Base-by-base conservation (phyloP, 1,139 yeast genomes). In the Citeromyces siamensis region DNA sequence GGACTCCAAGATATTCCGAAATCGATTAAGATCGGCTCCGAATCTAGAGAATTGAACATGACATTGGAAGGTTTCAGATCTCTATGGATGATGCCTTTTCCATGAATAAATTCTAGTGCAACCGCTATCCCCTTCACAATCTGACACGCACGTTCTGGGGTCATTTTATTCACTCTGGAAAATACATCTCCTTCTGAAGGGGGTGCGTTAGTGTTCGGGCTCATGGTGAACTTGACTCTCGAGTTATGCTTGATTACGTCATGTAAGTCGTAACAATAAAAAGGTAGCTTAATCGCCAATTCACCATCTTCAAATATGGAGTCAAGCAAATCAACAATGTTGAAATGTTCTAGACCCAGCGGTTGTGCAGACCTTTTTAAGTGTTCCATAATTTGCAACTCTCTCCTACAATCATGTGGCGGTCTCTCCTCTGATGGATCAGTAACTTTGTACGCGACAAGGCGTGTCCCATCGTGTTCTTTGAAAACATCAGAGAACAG, bases 11-110 rank as follows among this genome's bases (percentile, higher is more conserved):
- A 68, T 26, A 84, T 78, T 6, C 96, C 95, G 54, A 88, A 81
- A 53, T 90, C 97, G 9, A 82, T 75, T 8, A 81, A 52, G 1
- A 74, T 62, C 1, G 70, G 60, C 2, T 50, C 50, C 3, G 50
- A 41, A 7, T 47, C 49, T 2, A 55, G 49, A 5, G 49, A 47
- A 3, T 50, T 48, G 46, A 83, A 68, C 54, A 84, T 56, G 31
- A 88, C 66, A 50, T 88, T 88, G 14, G 74, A 74, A 0, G 94
- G 94, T 54, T 88, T 88, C 38, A 88, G 58, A 53, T 88, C 97
- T 35, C 97, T 66, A 52, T 88, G 97, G 12, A 88, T 85, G n/a
- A 88, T 68, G 0, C 76, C 76, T 2, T 62, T 47, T 0, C 52
- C 44, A 41, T 78, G 93, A 6, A 80, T 47, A 46, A 63, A 73